Base-by-base conservation (phyloP, 2,329 filamentous ascomycete genomes). In the Hypoxylon sp. region DNA sequence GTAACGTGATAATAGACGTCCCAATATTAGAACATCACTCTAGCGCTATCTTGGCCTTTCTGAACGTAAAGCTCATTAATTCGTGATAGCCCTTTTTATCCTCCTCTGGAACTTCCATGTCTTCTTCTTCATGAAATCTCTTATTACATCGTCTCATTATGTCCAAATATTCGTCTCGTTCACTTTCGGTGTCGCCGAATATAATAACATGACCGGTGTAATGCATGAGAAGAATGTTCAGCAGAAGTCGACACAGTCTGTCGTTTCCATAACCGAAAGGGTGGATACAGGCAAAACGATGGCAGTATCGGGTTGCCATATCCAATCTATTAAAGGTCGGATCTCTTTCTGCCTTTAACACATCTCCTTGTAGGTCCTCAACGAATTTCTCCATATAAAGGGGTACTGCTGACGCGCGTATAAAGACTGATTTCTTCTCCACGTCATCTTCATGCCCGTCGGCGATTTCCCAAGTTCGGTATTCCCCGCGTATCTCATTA, bases 241-340 rank as follows among this genome's bases (percentile, higher is more conserved):
- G 72, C 1, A 83, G 73, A 10, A 83, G 72, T 0, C 80, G 74
- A 39, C 79, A 81, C 67, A 78, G 75, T 1, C 80, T 66, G 0
- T 80, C 80, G 29, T 83, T 83, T 0, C 80, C 80, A 26, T 82
- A 80, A 10, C 74, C 72, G 24, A 83, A 83, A 0, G 79, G 81
- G 9, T 83, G 80, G 1, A 82, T 82, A 5, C 74, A 73, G 10
- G 82, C 76, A 31, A 82, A 79, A 2, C 70, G 51, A 13, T 80
- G 71, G 26, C 72, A 76, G 31, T 77, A 76, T 26, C 74, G 73
- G 13, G 73, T 73, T 14, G 75, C 75, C 0, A 80, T 56, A 0
- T 68, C 70, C 11, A 74, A 63, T 0, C 78, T 72, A 26, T 78
- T 72, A 1, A 77, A 51, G 1, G 52, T 22, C 19, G 19, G 11